Conservation (phyloP, 2,329 filamentous ascomycete species). For the Zymoseptoria tritici region DNA sequence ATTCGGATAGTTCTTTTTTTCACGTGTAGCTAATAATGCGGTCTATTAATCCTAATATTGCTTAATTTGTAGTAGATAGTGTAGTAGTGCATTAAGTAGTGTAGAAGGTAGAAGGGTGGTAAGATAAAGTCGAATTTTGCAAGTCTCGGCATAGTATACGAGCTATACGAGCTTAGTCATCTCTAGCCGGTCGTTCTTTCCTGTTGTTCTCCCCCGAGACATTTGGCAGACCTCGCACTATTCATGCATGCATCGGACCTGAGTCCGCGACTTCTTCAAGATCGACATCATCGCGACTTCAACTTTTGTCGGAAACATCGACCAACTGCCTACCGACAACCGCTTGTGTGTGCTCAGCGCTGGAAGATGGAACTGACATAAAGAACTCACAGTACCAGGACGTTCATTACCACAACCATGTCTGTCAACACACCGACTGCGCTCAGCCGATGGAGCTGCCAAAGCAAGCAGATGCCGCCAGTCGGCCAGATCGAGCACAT, state of each 20-base stretch:
- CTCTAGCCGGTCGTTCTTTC: too few species aligned
- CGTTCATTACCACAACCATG: constrained; percentile 3
- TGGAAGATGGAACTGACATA: background rate
- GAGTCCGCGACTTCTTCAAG: background rate
- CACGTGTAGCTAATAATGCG: too few species aligned
- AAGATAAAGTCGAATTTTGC: too few species aligned
- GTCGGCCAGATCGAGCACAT: constrained; percentile 66
- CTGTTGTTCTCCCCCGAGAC: too few species aligned
- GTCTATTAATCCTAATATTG: too few species aligned
- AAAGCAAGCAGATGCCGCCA: constrained; percentile 59
- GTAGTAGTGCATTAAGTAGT: too few species aligned
- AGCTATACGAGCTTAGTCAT: too few species aligned
- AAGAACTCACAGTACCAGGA: background rate
- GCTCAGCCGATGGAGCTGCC: constrained; percentile 76
- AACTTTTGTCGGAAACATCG: background rate
- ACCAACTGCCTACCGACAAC: background rate
- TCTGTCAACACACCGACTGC: constrained; percentile 56
- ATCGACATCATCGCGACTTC: background rate
- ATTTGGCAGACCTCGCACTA: background rate
- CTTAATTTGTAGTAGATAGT: too few species aligned
- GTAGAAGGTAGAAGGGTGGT: too few species aligned
- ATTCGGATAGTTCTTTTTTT: too few species aligned
- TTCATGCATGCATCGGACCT: background rate
- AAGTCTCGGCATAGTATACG: too few species aligned
- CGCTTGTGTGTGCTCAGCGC: background rate